Evolutionary conservation across 345 rosid genomes (phyloP).

Genomic region (Rhodamnia argentea): DNA sequence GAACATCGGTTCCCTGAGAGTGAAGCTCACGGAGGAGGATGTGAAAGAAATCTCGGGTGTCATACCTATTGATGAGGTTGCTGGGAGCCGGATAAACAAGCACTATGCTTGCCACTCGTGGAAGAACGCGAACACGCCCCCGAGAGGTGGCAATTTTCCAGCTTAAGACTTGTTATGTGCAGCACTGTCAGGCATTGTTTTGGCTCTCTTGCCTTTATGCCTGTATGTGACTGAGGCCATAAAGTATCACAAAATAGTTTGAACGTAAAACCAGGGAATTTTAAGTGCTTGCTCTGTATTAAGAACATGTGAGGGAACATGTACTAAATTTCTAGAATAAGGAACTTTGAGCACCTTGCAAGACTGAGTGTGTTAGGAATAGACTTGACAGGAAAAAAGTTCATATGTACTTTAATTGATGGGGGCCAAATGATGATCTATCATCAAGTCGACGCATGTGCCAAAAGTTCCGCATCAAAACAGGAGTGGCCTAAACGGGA

Average conservation of each 20-base stretch:
- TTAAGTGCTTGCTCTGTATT: background rate
- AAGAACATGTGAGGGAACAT: background rate
- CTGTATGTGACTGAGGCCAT: background rate
- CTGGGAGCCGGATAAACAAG: slow-evolving; percentile 3
- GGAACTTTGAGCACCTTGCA: background rate
- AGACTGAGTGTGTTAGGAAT: background rate
- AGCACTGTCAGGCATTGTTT: background rate
- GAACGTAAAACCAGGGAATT: background rate
- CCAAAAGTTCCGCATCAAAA: background rate
- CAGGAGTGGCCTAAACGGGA: background rate
- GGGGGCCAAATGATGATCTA: background rate
- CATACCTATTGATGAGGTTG: slow-evolving; percentile 12
- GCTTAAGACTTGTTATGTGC: background rate
- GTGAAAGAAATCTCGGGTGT: slow-evolving; percentile 20
- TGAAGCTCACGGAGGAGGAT: slow-evolving; percentile 24
- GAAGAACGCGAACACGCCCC: slow-evolving; percentile 21
- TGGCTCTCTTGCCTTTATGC: background rate
- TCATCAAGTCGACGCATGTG: background rate
- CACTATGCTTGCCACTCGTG: background rate
- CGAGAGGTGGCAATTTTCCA: background rate
- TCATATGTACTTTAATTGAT: background rate
- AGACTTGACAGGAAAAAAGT: background rate
- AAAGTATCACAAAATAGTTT: background rate
- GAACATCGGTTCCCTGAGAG: slow-evolving; percentile 25
- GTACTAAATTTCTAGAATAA: background rate